Evolutionary conservation across 1,284 basidiomycete species (phyloP), one percentile per base, ranked within the genome.

Genomic region (Sphagnurus paluster): DNA sequence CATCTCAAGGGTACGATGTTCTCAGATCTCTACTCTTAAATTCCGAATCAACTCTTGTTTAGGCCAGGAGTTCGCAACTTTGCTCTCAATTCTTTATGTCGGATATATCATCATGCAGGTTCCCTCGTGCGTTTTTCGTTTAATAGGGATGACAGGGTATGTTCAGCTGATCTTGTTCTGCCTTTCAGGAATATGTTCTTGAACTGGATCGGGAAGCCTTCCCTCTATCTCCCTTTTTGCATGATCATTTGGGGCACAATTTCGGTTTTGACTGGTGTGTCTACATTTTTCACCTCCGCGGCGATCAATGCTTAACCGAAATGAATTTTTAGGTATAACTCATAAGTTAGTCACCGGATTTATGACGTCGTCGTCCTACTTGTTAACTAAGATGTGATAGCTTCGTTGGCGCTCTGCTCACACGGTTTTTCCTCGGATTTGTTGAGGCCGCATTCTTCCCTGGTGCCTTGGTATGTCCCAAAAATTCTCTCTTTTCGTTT

Each of bases 21-120:
- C 11, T 11, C 16, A 17, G 25, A 14, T 10, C 23, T 28, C 2
- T 19, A 20, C 6, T 10, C 9, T 24, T 10, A 4, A 17, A 19
- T 28, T n/a, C 26, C 16, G 14, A 23, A 14, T 33, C 7, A 20
- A n/a, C 10, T 3, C 2, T n/a, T n/a, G 13, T 17, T 19, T 32
- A 56, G 57, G 53, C 26, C 52, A 58, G 34, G 74, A 90, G 58
- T 91, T 90, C 61, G 77, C 82, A 8, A 87, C 84, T 0, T 65
- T 90, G 19, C 64, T 93, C 24, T 82, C 81, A 17, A 80, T 90
- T 50, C 76, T 92, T 30, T 91, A 88, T 57, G 78, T 89, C 37
- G 88, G 87, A 20, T 91, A 92, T 57, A 82, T 87, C 52, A 63
- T 87, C 44, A 87, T 89, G 82, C 89, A 92, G 62, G 77, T 87